A percentile compares a stretch with the other conserved stretches of the same genome.
Conservation (phyloP, 179 eudicot species). For the Beta macrorhiza region DNA sequence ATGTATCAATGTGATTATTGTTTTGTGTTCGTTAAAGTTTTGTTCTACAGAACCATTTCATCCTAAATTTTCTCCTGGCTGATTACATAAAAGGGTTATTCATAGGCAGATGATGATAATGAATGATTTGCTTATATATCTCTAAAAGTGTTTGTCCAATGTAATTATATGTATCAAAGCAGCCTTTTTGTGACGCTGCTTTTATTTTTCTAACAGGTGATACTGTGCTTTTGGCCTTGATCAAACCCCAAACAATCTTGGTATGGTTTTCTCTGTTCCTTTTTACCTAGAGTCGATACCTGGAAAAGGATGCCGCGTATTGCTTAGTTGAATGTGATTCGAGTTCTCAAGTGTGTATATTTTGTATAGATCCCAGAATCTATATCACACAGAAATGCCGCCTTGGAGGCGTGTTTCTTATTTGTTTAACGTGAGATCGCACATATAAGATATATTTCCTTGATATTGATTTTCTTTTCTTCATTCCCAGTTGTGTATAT, state of each 20-base stretch:
- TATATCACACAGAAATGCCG: background rate
- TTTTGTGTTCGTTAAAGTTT: background rate
- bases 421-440: background rate
- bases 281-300: slow-evolving; percentile 3
- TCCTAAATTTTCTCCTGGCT: background rate
- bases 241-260: background rate
- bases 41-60: background rate
- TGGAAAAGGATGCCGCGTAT: slow-evolving; percentile 12
- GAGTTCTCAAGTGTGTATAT: slow-evolving; percentile 8
- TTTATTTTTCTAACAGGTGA: slow-evolving; percentile 45
- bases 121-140: background rate
- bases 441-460: background rate
- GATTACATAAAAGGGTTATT: background rate
- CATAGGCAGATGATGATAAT: background rate
- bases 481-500: background rate
- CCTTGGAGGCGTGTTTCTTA: background rate
- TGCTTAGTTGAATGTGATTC: background rate
- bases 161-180: background rate
- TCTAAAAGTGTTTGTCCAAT: background rate
- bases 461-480: background rate
- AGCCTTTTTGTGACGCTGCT: background rate
- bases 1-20: background rate
- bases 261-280: slow-evolving; percentile 4
- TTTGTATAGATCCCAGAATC: slow-evolving; percentile 17
- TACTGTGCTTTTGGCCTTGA: slow-evolving; percentile 71